Evolutionary conservation across 352 stramenopile species (phyloP), one percentile per base, ranked within the genome.

Genomic region (Phytophthora pisi): DNA sequence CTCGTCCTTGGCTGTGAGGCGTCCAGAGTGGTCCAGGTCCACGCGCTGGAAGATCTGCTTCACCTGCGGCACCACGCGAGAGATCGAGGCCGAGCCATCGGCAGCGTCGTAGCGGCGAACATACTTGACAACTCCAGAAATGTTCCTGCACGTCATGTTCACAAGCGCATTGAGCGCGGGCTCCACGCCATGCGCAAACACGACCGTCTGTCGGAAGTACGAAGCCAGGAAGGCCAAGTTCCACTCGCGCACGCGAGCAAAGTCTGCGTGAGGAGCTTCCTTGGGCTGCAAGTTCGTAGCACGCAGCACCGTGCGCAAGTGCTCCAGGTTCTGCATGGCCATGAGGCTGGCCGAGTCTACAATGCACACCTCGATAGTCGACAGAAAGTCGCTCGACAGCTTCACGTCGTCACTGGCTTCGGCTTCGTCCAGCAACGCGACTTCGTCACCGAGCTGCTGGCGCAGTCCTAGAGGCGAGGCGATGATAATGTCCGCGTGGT

Each of bases 31-130:
- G 1, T 78, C 72, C 31, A 79, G 16, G 43, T 93, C 86, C 13
- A 92, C 76, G 50, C 86, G 86, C 70, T 95, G 86, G 71, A 95
- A 95, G 51, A 95, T 81, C 61, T 94, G 86, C 61, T 91, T 86
- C 23, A 94, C 72, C 24, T 85, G 79, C 10, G 82, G 82, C 24
- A 94, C 85, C 1, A 94, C 79, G 4, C 73, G 82, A 8, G 80
- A 78, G 40, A 94, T 91, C 5, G 78, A 77, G 0, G 82, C 77
- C 2, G 74, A 77, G 3, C 77, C 83, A 59, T 86, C 70, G 4
- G 64, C 70, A 8, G 62, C 57, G 38, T 92, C 84, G 50, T 87
- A 89, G n/a, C 70, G 51, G n/a, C 73, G 78, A 13, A 79, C 71
- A 51, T 85, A 88, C 58, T 88, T 86, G 36, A 91, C 63, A 5